Evolutionary conservation across 768 basidiomycete species (phyloP), one percentile per base, ranked within the genome.

Genomic region (Hortiboletus flavorubellus): DNA sequence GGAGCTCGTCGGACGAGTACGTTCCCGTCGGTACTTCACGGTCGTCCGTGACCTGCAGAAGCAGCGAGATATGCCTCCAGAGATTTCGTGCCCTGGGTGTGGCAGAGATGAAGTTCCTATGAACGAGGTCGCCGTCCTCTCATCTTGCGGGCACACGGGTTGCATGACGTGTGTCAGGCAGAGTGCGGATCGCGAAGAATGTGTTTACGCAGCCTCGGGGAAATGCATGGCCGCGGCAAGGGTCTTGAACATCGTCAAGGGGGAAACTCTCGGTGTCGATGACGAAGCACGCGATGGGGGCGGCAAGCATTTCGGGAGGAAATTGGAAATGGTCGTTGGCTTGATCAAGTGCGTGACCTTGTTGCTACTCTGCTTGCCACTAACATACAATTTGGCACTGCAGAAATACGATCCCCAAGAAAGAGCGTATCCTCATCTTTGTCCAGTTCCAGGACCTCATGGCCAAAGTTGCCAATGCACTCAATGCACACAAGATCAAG

Each of bases 401-500:
- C 64, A 92, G 89, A 66, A 81, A 82, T 53, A 73, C 76, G 40
- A 80, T 93, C 45, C 84, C 87, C 10, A 82, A 83, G 60, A 76
- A 86, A 21, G 92, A 97, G 63, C 86, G 91, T 8, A 82, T 94
- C 16, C 81, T 98, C 42, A 82, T 98, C 58, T 98, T 98, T 73
- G 90, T 96, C n/a, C 95, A 98, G 66, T 98, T 95, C 79, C 86
- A 84, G 6, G 94, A 97, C 72, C 79, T 98, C 55, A 92, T 90
- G 82, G 85, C 85, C 67, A 97, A 96, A 70, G 90, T 97, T 31
- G 84, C 85, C 8, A 89, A 93, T 58, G 91, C 93, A 0, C 80
- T 98, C 59, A 75, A 69, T 2, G 81, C 82, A 50, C 79, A 91
- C 66, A 80, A 83, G 42, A 83, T 97, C 64, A 77, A 79, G 41